These are phyloP conservation scores for Penicillium cataractarum DNA, from an alignment of 495 filamentous ascomycete species.

Conservation along the genomic window DNA sequence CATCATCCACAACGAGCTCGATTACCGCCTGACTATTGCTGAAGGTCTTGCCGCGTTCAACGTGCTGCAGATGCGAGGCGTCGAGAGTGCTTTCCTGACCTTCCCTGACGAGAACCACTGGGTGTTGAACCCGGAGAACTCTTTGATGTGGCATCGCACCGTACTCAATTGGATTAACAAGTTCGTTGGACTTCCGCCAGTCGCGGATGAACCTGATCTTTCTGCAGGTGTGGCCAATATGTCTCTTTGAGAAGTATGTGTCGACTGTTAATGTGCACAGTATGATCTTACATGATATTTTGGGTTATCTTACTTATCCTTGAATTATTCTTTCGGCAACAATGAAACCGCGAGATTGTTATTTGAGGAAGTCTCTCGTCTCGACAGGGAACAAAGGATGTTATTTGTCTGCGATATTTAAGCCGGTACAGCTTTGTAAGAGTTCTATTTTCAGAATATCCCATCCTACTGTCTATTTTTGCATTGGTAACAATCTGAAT, in stretches of 20 bases:
- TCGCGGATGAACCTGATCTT: slow-evolving; percentile 32
- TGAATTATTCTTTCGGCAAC: slow-evolving; percentile 13
- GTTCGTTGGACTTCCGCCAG: slow-evolving; percentile 60
- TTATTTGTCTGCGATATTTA: not conserved
- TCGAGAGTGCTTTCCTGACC: slow-evolving; percentile 62
- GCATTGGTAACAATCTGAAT: slow-evolving; percentile 5
- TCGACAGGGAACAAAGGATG: slow-evolving; percentile 5
- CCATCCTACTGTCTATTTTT: slow-evolving; percentile 19
- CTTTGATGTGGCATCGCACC: slow-evolving; percentile 85
- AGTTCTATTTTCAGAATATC: slow-evolving; percentile 19
- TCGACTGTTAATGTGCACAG: not conserved
- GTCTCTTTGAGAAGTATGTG: slow-evolving; percentile 16
- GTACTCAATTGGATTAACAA: slow-evolving; percentile 91
- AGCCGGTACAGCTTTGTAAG: slow-evolving; percentile 10
- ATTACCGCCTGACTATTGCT: slow-evolving; percentile 82
- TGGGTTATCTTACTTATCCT: slow-evolving; percentile 12
- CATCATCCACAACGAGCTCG: slow-evolving; percentile 88
- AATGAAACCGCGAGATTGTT: slow-evolving; percentile 8
- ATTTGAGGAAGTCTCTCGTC: not conserved
- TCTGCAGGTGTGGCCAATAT: slow-evolving; percentile 23
- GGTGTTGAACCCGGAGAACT: slow-evolving; percentile 92
- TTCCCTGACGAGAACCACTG: slow-evolving; percentile 89
- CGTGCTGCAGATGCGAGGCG: slow-evolving; percentile 68
- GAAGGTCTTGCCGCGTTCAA: slow-evolving; percentile 91
- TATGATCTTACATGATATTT: slow-evolving; percentile 1